Conservation (phyloP, 768 basidiomycete genomes). For the Pluteus cervinus region DNA sequence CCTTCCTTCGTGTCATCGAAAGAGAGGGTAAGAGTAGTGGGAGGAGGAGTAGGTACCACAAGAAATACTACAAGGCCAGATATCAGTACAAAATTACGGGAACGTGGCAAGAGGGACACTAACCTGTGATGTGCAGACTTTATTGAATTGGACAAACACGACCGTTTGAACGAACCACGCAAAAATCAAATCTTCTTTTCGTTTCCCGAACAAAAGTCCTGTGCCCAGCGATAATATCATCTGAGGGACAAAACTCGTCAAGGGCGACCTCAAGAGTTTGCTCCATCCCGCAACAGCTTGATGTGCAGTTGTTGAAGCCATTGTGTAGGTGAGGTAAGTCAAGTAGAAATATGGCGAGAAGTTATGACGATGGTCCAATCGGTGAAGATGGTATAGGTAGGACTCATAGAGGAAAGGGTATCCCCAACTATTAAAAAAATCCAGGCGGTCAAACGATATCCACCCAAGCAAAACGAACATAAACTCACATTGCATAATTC, state of each 20-base stretch:
- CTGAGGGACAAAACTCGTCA: slow-evolving; percentile 82
- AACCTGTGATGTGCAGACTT: slow-evolving; percentile 97
- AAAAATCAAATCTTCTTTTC: slow-evolving; percentile 58
- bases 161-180: slow-evolving; percentile 91
- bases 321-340: slow-evolving; percentile 74
- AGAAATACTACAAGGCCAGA: slow-evolving; percentile 72
- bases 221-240: slow-evolving; percentile 63
- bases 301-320: slow-evolving; percentile 12
- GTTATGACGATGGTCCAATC: slow-evolving; percentile 96
- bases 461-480: slow-evolving; percentile 2
- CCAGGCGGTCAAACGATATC: slow-evolving; percentile 1
- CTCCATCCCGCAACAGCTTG: slow-evolving; percentile 27
- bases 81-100: slow-evolving; percentile 2
- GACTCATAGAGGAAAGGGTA: slow-evolving; percentile 87
- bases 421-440: slow-evolving; percentile 68
- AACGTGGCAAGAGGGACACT: slow-evolving; percentile 7
- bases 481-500: slow-evolving; percentile 56
- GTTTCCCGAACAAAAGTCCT: slow-evolving; percentile 66
- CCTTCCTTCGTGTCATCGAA: slow-evolving; percentile 38
- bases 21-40: slow-evolving; percentile 75
- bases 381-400: slow-evolving; percentile 86
- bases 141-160: slow-evolving; percentile 93
- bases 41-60: slow-evolving; percentile 91
- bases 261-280: slow-evolving; percentile 56
- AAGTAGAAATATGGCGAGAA: slow-evolving; percentile 98